Conservation (phyloP, 345 rosid species). For the Pistacia integerrima region DNA sequence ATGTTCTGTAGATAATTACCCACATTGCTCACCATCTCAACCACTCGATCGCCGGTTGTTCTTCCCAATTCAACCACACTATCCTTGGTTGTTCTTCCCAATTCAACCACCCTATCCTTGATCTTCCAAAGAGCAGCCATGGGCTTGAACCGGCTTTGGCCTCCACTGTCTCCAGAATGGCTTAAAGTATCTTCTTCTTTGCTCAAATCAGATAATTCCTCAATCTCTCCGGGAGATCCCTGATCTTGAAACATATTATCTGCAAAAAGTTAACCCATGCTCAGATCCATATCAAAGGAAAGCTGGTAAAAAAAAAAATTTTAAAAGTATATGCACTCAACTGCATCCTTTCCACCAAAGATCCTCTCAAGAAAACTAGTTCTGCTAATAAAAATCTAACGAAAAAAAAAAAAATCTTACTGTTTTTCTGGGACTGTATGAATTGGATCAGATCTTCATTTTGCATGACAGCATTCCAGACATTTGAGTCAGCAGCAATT, state of each 20-base stretch:
- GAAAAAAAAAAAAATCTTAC: slow-evolving; percentile 28
- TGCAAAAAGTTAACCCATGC: slow-evolving; percentile 13
- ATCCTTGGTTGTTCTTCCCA: too few relatives aligned
- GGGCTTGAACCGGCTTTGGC: slow-evolving; percentile 20
- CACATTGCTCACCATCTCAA: slow-evolving; percentile 51
- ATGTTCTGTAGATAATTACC: slow-evolving; percentile 51
- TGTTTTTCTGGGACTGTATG: slow-evolving; percentile 40
- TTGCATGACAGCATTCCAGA: slow-evolving; percentile 65
- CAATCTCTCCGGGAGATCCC: slow-evolving; percentile 7
- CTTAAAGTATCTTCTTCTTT: slow-evolving; percentile 9
- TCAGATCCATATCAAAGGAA: slow-evolving; percentile 1
- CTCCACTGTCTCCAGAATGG: slow-evolving; percentile 24
- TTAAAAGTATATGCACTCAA: too few relatives aligned
- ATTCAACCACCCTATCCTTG: slow-evolving; percentile 17
- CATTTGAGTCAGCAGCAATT: slow-evolving; percentile 68
- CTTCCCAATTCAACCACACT: too few relatives aligned
- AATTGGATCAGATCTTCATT: slow-evolving; percentile 53
- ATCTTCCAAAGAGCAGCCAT: slow-evolving; percentile 38
- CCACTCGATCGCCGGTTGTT: slow-evolving; percentile 26
- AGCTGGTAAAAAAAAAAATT: neutral
- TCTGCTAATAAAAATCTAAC: neutral
- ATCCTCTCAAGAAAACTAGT: too few relatives aligned
- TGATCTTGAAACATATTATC: slow-evolving; percentile 27
- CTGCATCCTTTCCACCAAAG: too few relatives aligned
- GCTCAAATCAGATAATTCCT: slow-evolving; percentile 23